These are phyloP conservation scores for Zostera marina DNA, from an alignment of 116 monocot genomes.

Conservation along the genomic window DNA sequence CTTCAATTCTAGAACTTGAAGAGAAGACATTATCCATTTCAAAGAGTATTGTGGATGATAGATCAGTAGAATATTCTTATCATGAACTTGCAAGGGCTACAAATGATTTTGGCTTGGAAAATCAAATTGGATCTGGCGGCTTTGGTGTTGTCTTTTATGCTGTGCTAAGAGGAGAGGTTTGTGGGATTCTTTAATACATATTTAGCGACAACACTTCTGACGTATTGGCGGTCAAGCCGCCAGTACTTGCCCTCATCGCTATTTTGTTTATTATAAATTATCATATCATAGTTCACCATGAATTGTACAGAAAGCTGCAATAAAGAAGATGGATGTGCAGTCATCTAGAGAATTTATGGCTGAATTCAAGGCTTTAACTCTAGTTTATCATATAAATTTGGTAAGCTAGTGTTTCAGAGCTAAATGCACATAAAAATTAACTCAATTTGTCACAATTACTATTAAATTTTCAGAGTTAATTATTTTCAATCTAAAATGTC, in stretches of 20 bases:
- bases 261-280: no score
- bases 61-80: conserved; percentile 60
- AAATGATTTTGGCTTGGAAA: conserved; percentile 47
- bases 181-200: no score
- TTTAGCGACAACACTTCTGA: no score
- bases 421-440: no score
- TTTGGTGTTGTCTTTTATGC: conserved; percentile 84
- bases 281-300: no score
- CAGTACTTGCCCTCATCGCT: no score
- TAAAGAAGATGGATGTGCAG: conserved; percentile 72
- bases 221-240: no score
- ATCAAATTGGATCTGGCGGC: conserved; percentile 76
- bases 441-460: no score
- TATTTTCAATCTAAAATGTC: no score
- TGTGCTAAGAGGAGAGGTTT: conserved; percentile 81
- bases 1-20: no score
- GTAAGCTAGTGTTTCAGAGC: conserved; percentile 16
- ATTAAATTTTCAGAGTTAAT: no score
- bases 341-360: conserved; percentile 56
- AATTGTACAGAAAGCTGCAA: conserved; percentile 51
- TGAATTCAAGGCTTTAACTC: conserved; percentile 60
- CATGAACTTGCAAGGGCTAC: conserved; percentile 76
- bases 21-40: conserved; percentile 2
- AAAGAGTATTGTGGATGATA: conserved; percentile 30
- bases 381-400: conserved; percentile 76